Conservation (phyloP, 2,329 filamentous ascomycete species). For the Rutstroemia sp. region DNA sequence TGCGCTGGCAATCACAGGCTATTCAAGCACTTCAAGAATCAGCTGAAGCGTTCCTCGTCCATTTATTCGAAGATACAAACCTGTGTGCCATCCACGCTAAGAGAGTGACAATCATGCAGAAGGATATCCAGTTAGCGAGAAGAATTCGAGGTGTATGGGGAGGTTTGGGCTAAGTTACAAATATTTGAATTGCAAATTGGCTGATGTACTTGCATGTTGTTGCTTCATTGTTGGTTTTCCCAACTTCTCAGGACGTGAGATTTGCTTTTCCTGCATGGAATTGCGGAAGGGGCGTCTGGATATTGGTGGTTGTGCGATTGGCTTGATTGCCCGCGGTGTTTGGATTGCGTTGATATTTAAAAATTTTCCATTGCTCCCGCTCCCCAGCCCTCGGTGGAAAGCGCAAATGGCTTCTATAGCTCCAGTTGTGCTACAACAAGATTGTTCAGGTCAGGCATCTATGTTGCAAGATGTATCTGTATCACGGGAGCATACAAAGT, state of each 20-base stretch:
- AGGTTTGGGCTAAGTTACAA: constrained; percentile 44
- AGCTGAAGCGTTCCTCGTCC: constrained; percentile 90
- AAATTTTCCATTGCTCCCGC: not conserved
- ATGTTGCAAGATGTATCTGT: not conserved
- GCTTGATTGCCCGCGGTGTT: not conserved
- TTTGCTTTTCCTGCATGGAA: not conserved
- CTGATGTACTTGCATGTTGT: not conserved
- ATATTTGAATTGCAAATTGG: not conserved
- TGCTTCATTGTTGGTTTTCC: too few relatives aligned
- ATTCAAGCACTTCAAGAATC: constrained; percentile 92
- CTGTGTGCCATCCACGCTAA: constrained; percentile 96
- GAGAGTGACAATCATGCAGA: constrained; percentile 94
- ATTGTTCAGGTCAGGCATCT: not conserved
- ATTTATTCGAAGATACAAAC: constrained; percentile 95
- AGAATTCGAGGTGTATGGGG: constrained; percentile 74
- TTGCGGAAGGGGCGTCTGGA: not conserved
- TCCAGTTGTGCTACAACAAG: not conserved
- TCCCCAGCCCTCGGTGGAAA: not conserved
- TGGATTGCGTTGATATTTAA: not conserved
- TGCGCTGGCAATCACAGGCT: constrained; percentile 94
- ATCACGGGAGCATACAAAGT: too few relatives aligned
- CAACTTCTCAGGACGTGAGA: too few relatives aligned
- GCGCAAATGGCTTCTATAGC: not conserved
- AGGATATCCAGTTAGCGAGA: constrained; percentile 90
- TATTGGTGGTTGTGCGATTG: not conserved